Conservation (phyloP, 768 basidiomycete genomes). For the Phallus indusiatus region DNA sequence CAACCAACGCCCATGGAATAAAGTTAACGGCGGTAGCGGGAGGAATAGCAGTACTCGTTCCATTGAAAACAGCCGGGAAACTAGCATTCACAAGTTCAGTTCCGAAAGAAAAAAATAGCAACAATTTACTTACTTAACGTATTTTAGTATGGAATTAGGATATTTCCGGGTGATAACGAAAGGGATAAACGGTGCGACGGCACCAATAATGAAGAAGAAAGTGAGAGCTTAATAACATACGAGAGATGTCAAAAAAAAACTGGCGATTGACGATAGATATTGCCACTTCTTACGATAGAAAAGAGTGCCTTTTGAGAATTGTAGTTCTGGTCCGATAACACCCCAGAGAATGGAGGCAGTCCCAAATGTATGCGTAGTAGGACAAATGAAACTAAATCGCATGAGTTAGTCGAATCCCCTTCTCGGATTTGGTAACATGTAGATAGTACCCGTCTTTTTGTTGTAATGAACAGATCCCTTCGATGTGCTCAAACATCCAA, state of each 20-base stretch:
- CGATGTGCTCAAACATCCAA: constrained; percentile 50
- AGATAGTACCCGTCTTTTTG: constrained; percentile 7
- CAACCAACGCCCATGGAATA: constrained; percentile 55
- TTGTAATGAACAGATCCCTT: constrained; percentile 17
- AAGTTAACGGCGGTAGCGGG: constrained; percentile 83
- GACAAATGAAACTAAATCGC: constrained; percentile 5
- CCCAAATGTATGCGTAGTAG: constrained; percentile 29
- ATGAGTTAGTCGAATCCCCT: constrained; percentile 10
- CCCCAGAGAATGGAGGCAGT: constrained; percentile 33
- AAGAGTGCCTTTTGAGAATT: constrained; percentile 45
- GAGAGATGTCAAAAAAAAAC: constrained; percentile 15
- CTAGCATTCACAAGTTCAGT: constrained; percentile 12
- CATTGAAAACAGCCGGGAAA: constrained; percentile 34
- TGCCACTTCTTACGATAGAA: constrained; percentile 33
- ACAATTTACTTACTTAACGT: constrained; percentile 4
- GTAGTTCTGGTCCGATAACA: constrained; percentile 56
- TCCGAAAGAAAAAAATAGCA: not conserved
- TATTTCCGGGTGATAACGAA: constrained; percentile 23
- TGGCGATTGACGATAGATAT: constrained; percentile 17
- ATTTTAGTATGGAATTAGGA: constrained; percentile 17
- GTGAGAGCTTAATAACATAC: constrained; percentile 11
- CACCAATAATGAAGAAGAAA: constrained; percentile 27
- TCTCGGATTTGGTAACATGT: not conserved
- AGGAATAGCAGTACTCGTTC: constrained; percentile 52
- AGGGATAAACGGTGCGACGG: constrained; percentile 27